Evolutionary conservation across 352 stramenopile genomes (phyloP).

Genomic region (Globisporangium takayamanum): DNA sequence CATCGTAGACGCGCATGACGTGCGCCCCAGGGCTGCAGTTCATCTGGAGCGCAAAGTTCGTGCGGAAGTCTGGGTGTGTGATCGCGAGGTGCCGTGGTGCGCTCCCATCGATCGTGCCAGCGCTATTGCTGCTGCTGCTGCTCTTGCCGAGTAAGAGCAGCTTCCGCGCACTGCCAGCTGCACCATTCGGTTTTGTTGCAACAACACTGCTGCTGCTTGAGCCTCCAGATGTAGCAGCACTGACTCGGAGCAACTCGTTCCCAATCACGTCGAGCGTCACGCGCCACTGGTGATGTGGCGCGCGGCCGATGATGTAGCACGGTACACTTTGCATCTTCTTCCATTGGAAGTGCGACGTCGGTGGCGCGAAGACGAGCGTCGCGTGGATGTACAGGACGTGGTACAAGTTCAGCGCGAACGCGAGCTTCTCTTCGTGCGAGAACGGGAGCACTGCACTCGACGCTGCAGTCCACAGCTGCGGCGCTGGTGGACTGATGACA

Average conservation of each 20-base stretch:
- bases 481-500: background rate
- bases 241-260: conserved; percentile 64
- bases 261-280: conserved; percentile 84
- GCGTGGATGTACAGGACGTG: conserved; percentile 86
- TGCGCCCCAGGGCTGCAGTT: conserved; percentile 33
- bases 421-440: conserved; percentile 36
- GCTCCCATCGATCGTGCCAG: background rate
- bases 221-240: conserved; percentile 19
- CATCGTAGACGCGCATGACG: conserved; percentile 69
- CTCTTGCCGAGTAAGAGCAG: conserved; percentile 25
- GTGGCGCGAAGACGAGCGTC: conserved; percentile 48
- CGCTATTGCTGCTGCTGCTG: conserved; percentile 3
- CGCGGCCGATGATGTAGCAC: conserved; percentile 35
- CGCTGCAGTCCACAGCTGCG: background rate
- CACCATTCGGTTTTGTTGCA: background rate
- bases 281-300: conserved; percentile 15
- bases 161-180: conserved; percentile 12
- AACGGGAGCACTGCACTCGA: conserved; percentile 3
- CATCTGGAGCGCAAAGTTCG: conserved; percentile 83
- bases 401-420: conserved; percentile 89
- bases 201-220: background rate
- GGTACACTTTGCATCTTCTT: conserved; percentile 58
- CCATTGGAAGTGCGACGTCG: conserved; percentile 60
- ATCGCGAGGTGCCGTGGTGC: conserved; percentile 22
- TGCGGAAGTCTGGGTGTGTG: conserved; percentile 60